Conservation (phyloP, 805 yeast species). For the Komagataella pseudopastoris region DNA sequence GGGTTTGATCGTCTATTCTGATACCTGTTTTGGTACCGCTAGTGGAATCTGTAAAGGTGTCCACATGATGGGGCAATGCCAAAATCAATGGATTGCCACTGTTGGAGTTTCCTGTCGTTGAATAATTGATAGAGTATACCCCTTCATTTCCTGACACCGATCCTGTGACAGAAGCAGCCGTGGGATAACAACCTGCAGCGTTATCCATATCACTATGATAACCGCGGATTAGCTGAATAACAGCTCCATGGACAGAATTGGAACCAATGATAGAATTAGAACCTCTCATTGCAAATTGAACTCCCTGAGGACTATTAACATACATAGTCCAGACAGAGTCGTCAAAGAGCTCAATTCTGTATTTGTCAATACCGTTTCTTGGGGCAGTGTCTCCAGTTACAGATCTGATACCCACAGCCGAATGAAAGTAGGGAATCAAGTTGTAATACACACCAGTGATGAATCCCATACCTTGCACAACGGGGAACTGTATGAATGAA, state of each 20-base stretch:
- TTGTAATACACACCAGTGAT: conserved; percentile 33
- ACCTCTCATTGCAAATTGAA: conserved; percentile 5
- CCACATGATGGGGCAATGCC: conserved; percentile 41
- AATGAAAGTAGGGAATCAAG: conserved; percentile 29
- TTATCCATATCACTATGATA: conserved; percentile 33
- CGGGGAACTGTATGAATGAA: conserved; percentile 27
- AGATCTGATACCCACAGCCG: conserved; percentile 31
- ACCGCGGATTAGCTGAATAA: conserved; percentile 48
- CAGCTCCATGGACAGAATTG: conserved; percentile 29
- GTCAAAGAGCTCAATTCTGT: conserved; percentile 22
- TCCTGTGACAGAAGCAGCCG: conserved; percentile 28
- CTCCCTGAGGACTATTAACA: conserved; percentile 24
- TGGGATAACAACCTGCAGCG: conserved; percentile 58
- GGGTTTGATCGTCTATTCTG: conserved; percentile 29
- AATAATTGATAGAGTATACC: conserved; percentile 30
- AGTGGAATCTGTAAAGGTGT: conserved; percentile 14
- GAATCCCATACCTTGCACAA: conserved; percentile 52
- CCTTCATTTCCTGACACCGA: conserved; percentile 12
- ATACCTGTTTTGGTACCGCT: conserved; percentile 23
- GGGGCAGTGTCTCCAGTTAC: conserved; percentile 22
- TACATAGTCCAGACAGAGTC: conserved; percentile 38
- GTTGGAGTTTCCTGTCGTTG: conserved; percentile 34
- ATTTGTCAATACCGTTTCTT: conserved; percentile 21
- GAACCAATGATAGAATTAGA: conserved; percentile 22
- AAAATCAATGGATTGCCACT: conserved; percentile 33